A percentile compares a stretch with the other conserved stretches of the same genome.
phyloP scores from a whole-genome alignment of 2,329 filamentous ascomycete species.

The Xylariaceae sp. region DNA sequence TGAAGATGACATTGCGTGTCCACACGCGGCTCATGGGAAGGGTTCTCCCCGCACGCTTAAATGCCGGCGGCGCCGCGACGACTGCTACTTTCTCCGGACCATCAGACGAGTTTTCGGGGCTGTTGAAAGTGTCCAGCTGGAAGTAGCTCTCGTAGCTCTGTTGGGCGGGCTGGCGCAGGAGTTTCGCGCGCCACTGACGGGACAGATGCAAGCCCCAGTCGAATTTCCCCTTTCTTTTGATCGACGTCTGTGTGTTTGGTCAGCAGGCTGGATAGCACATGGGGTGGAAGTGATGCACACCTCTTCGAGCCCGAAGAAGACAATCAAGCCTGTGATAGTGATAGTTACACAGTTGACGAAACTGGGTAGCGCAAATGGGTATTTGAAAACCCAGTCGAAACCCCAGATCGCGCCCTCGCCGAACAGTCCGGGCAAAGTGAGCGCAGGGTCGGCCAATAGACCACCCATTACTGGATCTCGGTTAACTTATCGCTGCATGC shows the following conservation, averaged over 20 bases:
- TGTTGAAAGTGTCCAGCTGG: conserved; percentile 25
- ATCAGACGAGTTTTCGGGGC: conserved; percentile 1
- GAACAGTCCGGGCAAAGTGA: conserved; percentile 61
- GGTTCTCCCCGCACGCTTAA: conserved; percentile 23
- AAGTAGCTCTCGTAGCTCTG: conserved; percentile 29
- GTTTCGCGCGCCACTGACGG: conserved; percentile 30
- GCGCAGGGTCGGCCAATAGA: conserved; percentile 63
- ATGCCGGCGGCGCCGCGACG: conserved; percentile 31
- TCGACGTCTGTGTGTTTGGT: conserved; percentile 41
- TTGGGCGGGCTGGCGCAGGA: conserved; percentile 28
- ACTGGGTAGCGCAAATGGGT: conserved; percentile 69
- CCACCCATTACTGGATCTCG: conserved; percentile 54
- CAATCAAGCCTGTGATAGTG: conserved; percentile 48
- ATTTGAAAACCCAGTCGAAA: conserved; percentile 62
- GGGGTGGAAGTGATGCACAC: conserved; percentile 30
- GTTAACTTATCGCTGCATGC: conserved; percentile 9
- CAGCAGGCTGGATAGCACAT: background rate
- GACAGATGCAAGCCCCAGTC: conserved; percentile 43
- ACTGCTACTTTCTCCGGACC: conserved; percentile 9
- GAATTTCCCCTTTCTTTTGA: conserved; percentile 43
- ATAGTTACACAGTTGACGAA: conserved; percentile 63
- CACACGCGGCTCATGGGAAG: conserved; percentile 43
- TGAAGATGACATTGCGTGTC: conserved; percentile 49
- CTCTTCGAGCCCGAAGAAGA: conserved; percentile 67
- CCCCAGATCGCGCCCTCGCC: conserved; percentile 57